Base-by-base conservation (phyloP, 2,329 filamentous ascomycete genomes). In the Fusarium odoratissimum region DNA sequence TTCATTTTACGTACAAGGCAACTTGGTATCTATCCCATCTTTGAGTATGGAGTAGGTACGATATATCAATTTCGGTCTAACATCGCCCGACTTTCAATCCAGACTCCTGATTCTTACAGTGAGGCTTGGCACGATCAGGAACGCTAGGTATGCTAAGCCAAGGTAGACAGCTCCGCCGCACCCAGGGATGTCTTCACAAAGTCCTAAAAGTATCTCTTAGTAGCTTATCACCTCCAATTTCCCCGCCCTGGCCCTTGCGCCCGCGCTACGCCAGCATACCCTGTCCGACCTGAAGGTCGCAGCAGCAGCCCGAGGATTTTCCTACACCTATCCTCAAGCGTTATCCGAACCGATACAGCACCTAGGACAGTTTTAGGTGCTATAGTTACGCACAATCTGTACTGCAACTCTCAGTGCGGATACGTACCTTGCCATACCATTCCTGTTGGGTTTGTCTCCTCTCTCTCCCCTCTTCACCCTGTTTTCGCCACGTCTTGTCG, bases 211-310 rank as follows among this genome's bases (percentile, higher is more conserved):
- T 72, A 55, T 42, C 60, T 70, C 21, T 49, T 57, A 60, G 52
- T 70, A 69, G 48, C 65, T 66, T 67, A 72, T 64, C 69, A 72
- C 75, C 75, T 77, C 75, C 75, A 77, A 77, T 77, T 77, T 77
- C 75, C 75, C 75, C 75, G 74, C 75, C 75, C 74, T 76, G 75
- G 75, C 71, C 75, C 73, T 77, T 76, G 72, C 75, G 75, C 75
- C 74, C 72, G 74, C 75, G 75, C 75, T 75, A 76, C 73, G 56
- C 67, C 56, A 62, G 67, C 63, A 67, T 72, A 65, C 69, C 64
- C 62, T 75, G 70, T 61, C 67, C 40, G 23, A 67, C 72, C 42
- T 51, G 21, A 31, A 52, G 54, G 62, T 54, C 51, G 57, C 56
- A 67, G 46, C 48, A 64, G 56, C 48, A 65, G 49, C 46, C 64